Evolutionary conservation across 305 asterid genomes (phyloP).

Genomic region (Petunia hybrid): DNA sequence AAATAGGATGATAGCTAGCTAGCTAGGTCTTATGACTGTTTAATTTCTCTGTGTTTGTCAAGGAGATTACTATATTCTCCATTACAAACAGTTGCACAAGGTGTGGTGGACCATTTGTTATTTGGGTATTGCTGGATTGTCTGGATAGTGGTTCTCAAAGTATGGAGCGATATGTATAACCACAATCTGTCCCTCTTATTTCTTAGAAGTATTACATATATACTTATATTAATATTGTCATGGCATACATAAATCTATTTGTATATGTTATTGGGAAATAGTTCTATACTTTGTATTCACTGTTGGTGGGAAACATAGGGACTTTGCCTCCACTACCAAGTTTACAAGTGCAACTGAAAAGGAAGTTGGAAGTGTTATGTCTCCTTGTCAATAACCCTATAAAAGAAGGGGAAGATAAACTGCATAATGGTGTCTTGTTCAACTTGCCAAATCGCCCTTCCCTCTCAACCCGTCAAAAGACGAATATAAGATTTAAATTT

Average conservation of each 20-base stretch:
- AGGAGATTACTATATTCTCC: slow-evolving; percentile 41
- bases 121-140: slow-evolving; percentile 37
- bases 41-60: slow-evolving; percentile 29
- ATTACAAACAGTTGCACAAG: slow-evolving; percentile 43
- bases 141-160: slow-evolving; percentile 38
- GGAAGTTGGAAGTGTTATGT: slow-evolving; percentile 49
- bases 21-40: slow-evolving; percentile 33
- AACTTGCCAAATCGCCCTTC: slow-evolving; percentile 44
- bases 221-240: not conserved
- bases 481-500: too few species aligned
- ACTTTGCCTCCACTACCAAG: slow-evolving; percentile 28
- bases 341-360: slow-evolving; percentile 42
- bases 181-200: slow-evolving; percentile 23
- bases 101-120: slow-evolving; percentile 51
- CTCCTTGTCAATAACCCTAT: slow-evolving; percentile 46
- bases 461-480: not conserved
- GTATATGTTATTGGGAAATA: slow-evolving; percentile 5
- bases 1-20: slow-evolving; percentile 4
- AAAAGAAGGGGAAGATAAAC: slow-evolving; percentile 43
- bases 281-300: slow-evolving; percentile 15
- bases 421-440: slow-evolving; percentile 50
- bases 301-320: not conserved
- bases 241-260: not conserved
- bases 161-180: slow-evolving; percentile 9
- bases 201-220: not conserved